Percentiles rank a stretch among this genome's conserved stretches.
Evolutionary conservation across 2,329 filamentous ascomycete genomes (phyloP).

Genomic region (Graphiopsis chlorocephala): DNA sequence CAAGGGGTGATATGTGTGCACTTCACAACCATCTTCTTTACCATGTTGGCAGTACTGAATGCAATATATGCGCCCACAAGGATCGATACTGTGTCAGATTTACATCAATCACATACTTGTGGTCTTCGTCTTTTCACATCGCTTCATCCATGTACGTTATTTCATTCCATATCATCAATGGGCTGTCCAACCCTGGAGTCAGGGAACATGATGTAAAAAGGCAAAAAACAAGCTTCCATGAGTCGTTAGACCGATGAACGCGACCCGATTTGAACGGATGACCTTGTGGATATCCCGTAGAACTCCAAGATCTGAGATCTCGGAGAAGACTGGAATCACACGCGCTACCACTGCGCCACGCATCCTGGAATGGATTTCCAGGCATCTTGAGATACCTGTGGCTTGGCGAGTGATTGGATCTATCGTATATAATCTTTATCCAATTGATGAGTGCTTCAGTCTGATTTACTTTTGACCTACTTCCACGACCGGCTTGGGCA

Average conservation of each 20-base stretch:
- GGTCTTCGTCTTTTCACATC: too few relatives aligned
- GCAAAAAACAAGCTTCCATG: neutral
- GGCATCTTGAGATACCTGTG: neutral
- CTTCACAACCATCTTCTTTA: too few relatives aligned
- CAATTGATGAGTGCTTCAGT: neutral
- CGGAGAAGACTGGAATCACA: slow-evolving; percentile 12
- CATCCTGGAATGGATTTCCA: neutral
- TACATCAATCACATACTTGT: too few relatives aligned
- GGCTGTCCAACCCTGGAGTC: too few relatives aligned
- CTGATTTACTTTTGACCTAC: too few relatives aligned
- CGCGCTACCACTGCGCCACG: slow-evolving; percentile 17
- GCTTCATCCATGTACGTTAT: too few relatives aligned
- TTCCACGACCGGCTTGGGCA: too few relatives aligned
- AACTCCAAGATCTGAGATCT: neutral
- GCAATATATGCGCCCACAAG: too few relatives aligned
- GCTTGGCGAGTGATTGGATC: neutral
- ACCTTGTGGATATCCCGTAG: slow-evolving; percentile 11
- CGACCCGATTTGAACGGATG: slow-evolving; percentile 17
- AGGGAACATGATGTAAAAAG: neutral
- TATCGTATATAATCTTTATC: neutral
- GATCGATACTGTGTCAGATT: too few relatives aligned
- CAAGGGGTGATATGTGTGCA: too few relatives aligned
- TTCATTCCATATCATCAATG: too few relatives aligned
- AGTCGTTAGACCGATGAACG: slow-evolving; percentile 3
- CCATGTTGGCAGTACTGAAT: neutral